Evolutionary conservation across 139 green algal genomes (phyloP).

Genomic region (Chlorella vulgaris): DNA sequence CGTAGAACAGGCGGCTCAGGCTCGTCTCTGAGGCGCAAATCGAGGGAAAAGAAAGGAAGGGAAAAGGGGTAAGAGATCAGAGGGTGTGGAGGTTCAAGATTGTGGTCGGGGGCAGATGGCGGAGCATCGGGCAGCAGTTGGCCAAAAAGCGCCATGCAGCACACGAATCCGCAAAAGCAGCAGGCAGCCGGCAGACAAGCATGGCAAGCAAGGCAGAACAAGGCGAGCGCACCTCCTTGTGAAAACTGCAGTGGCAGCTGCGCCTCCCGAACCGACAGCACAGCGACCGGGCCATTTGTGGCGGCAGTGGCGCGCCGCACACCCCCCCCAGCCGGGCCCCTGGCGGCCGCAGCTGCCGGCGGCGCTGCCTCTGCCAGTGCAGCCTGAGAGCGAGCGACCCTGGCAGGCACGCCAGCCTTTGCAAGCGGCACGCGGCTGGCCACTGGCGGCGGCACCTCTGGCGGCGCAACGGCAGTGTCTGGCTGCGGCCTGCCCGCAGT

Average conservation of each 20-base stretch:
- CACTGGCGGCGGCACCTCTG: too few species aligned
- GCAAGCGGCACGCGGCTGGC: neutral
- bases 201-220: too few species aligned
- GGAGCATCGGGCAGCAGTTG: too few species aligned
- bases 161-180: too few species aligned
- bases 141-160: too few species aligned
- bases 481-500: neutral
- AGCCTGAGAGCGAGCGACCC: neutral
- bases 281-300: neutral
- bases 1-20: neutral
- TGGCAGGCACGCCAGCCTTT: neutral
- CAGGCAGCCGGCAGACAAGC: too few species aligned
- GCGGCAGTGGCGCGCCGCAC: neutral
- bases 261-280: constrained; percentile 10
- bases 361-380: neutral
- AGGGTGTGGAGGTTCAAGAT: neutral
- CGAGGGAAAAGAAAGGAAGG: neutral
- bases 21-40: neutral
- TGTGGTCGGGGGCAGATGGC: too few species aligned
- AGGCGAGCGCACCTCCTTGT: constrained; percentile 15
- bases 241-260: neutral
- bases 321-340: neutral
- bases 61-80: neutral
- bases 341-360: neutral
- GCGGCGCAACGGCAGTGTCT: too few species aligned